Base-by-base conservation (phyloP, 1,139 yeast genomes). In the Kodamaea derodonti region DNA sequence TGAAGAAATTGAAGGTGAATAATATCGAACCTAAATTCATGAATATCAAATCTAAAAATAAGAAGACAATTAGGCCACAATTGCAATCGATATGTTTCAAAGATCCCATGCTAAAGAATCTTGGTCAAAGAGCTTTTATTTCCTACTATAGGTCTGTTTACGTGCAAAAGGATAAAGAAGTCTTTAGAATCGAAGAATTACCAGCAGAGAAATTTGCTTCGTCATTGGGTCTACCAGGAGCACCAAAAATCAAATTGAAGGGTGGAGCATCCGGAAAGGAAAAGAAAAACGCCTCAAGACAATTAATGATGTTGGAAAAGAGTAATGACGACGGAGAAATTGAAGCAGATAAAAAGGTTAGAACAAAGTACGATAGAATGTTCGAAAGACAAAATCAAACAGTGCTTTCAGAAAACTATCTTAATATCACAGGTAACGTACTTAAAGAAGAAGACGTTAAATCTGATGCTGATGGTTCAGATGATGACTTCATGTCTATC, bases 321-420 rank as follows among this genome's bases (percentile, higher is more conserved):
- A 69, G 82, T 3, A 75, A 81, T 44, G 87, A 78, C 9, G 80
- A 82, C 41, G 92, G 90, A 31, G 90, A 83, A 36, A 32, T 62
- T 5, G 64, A 59, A 3, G 66, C 58, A 3, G 57, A 48, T 12
- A 35, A n/a, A 4, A 58, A 56, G 11, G 81, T 78, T 2, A 76
- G 90, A 51, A 92, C 97, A 9, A 92, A 85, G 56, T 87, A 87
- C 54, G 98, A 94, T 59, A 78, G 94, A 46, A 90, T 92, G 95
- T 94, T 94, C 63, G 95, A 86, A 54, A 77, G 99, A 57, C 75
- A 85, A 59, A 94, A 92, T 58, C 98, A 94, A 64, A 85, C 85
- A 32, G 95, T 92, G 22, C 67, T 94, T 38, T 84, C 96, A 25
- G 94, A 88, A 45, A 95, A 88, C 55, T 92, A 87, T 54, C 61